Percentiles rank a stretch among this genome's conserved stretches.
Evolutionary conservation across 75 land plant genomes (phyloP).

Genomic region (Chamaecyparis obtusa): DNA sequence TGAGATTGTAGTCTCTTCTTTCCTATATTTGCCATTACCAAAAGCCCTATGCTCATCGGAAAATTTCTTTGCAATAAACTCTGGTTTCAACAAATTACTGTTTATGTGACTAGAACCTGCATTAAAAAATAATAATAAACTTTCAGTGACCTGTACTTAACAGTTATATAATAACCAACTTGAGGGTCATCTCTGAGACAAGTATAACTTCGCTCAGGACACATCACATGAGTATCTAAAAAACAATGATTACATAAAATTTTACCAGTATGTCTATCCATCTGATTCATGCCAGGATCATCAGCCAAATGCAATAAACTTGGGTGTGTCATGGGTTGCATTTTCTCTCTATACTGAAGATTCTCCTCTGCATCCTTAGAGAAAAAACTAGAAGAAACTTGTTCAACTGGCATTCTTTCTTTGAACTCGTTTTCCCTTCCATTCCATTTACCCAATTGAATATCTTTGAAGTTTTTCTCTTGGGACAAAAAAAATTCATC

Average conservation of each 20-base stretch:
- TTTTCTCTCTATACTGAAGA: not conserved
- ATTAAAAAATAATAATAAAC: not conserved
- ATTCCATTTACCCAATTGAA: not conserved
- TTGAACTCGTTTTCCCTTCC: not conserved
- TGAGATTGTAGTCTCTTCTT: not conserved
- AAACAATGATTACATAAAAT: not conserved
- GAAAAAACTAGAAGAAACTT: slow-evolving; percentile 6
- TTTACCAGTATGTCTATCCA: not conserved
- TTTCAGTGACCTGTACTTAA: not conserved
- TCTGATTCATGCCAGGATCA: not conserved
- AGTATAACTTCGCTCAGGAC: not conserved
- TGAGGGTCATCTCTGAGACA: not conserved
- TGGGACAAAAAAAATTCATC: not conserved
- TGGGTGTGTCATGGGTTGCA: not conserved
- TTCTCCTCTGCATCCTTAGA: slow-evolving; percentile 3
- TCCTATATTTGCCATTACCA: slow-evolving; percentile 2
- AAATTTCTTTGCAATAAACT: not conserved
- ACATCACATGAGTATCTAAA: not conserved
- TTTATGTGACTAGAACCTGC: not conserved
- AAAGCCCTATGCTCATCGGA: not conserved
- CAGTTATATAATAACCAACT: not conserved
- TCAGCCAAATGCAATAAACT: not conserved
- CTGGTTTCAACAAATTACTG: not conserved
- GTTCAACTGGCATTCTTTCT: not conserved
- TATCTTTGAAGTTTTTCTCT: not conserved